Evolutionary conservation across 352 stramenopile species (phyloP).

Genomic region (Globisporangium okanoganense): DNA sequence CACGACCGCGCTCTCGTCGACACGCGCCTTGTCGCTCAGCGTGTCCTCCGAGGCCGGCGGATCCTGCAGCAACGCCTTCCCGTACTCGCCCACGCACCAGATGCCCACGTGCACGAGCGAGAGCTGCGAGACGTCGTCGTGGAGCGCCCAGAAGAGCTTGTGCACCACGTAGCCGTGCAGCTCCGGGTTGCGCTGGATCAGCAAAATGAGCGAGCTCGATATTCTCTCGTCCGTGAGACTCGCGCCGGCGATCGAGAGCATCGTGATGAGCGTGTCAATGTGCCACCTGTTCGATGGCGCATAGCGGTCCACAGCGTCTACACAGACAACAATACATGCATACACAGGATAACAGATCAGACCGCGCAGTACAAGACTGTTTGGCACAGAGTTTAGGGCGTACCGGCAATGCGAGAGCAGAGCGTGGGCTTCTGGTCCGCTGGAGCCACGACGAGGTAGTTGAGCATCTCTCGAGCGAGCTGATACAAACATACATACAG

Average conservation of each 20-base stretch:
- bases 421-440: slow-evolving; percentile 94
- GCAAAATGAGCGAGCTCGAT: slow-evolving; percentile 92
- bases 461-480: slow-evolving; percentile 97
- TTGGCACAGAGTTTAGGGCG: slow-evolving; percentile 3
- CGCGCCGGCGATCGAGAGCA: slow-evolving; percentile 96
- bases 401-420: slow-evolving; percentile 93
- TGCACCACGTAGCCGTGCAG: slow-evolving; percentile 95
- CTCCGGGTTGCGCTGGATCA: slow-evolving; percentile 91
- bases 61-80: slow-evolving; percentile 84
- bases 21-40: slow-evolving; percentile 55
- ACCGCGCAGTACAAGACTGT: background rate
- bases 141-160: slow-evolving; percentile 95
- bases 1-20: slow-evolving; percentile 64
- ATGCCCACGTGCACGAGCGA: slow-evolving; percentile 97
- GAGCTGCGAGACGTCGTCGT: slow-evolving; percentile 93
- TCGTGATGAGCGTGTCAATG: slow-evolving; percentile 98
- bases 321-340: background rate
- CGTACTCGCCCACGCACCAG: slow-evolving; percentile 98
- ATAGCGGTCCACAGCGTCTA: slow-evolving; percentile 84
- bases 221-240: slow-evolving; percentile 93
- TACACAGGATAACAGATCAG: slow-evolving; percentile 1
- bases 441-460: slow-evolving; percentile 98
- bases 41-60: slow-evolving; percentile 57
- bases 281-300: slow-evolving; percentile 87
- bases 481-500: slow-evolving; percentile 22